Percentiles rank a stretch among this genome's conserved stretches.
phyloP scores from a whole-genome alignment of 305 asterid species.

The Fraxinus dipetala region DNA sequence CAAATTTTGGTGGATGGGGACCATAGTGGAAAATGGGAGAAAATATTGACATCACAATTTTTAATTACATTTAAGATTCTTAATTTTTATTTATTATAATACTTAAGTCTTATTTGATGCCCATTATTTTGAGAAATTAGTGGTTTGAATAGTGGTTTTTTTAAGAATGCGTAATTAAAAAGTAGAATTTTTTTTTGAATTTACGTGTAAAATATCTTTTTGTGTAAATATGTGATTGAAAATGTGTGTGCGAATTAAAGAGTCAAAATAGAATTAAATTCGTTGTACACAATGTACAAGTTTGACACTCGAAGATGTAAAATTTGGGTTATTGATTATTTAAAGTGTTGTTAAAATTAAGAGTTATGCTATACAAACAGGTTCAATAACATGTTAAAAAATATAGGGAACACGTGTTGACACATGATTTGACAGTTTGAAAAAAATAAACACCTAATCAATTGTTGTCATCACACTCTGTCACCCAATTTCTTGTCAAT shows the following conservation, averaged over 20 bases:
- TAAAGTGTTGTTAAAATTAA: background rate
- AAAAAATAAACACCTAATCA: no score
- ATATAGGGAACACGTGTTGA: no score
- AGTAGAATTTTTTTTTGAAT: no score
- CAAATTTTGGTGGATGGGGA: conserved; percentile 5
- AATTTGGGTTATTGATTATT: background rate
- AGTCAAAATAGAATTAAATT: background rate
- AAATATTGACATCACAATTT: background rate
- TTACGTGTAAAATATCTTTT: no score
- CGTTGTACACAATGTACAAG: background rate
- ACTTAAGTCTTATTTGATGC: background rate
- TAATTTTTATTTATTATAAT: background rate
- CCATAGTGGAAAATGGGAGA: background rate
- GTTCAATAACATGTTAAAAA: background rate
- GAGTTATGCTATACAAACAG: background rate
- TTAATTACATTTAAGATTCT: background rate
- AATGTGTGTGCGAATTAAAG: background rate
- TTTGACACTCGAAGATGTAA: background rate
- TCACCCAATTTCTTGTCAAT: background rate
- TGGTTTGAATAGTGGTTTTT: no score
- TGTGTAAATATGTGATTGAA: no score
- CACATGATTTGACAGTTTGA: no score
- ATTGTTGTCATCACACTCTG: background rate
- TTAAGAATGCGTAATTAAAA: no score
- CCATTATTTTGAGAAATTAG: background rate